These are phyloP conservation scores for Fallopia convolvulus DNA, from an alignment of 148 eudicot genomes.

Conservation along the genomic window DNA sequence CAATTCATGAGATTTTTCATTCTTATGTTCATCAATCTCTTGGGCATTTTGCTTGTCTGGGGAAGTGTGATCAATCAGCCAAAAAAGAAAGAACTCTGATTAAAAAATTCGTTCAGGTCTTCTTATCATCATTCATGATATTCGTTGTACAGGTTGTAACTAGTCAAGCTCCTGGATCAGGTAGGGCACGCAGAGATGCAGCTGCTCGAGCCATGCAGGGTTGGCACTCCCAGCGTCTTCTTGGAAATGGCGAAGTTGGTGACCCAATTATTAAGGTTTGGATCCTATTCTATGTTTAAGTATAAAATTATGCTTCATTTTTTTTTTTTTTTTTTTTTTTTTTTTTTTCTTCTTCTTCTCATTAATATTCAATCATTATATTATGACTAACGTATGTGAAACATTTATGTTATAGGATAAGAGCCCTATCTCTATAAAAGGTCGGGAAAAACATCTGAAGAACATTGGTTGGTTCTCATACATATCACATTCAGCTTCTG, in stretches of 20 bases:
- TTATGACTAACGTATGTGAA: constrained; percentile 7
- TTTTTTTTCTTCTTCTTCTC: too few relatives aligned
- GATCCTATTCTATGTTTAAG: not conserved
- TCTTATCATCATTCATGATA: not conserved
- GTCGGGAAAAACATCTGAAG: constrained; percentile 71
- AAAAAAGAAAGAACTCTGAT: constrained; percentile 1
- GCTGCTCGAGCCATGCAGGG: constrained; percentile 70
- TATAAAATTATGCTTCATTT: not conserved
- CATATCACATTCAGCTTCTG: not conserved
- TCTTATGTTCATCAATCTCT: not conserved
- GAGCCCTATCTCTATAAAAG: constrained; percentile 36
- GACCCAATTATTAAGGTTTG: constrained; percentile 57
- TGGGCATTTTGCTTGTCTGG: not conserved
- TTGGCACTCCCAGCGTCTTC: constrained; percentile 68
- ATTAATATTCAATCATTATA: not conserved
- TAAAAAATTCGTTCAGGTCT: not conserved
- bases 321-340: not conserved
- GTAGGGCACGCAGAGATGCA: constrained; percentile 56
- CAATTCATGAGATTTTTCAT: not conserved
- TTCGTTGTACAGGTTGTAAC: constrained; percentile 27
- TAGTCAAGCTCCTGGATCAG: constrained; percentile 40
- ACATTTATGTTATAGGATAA: constrained; percentile 53
- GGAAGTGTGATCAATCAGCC: not conserved
- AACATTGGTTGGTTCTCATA: constrained; percentile 46
- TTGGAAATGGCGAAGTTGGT: constrained; percentile 86